Evolutionary conservation across 2,329 filamentous ascomycete species (phyloP).

Genomic region (Phoma sp.): DNA sequence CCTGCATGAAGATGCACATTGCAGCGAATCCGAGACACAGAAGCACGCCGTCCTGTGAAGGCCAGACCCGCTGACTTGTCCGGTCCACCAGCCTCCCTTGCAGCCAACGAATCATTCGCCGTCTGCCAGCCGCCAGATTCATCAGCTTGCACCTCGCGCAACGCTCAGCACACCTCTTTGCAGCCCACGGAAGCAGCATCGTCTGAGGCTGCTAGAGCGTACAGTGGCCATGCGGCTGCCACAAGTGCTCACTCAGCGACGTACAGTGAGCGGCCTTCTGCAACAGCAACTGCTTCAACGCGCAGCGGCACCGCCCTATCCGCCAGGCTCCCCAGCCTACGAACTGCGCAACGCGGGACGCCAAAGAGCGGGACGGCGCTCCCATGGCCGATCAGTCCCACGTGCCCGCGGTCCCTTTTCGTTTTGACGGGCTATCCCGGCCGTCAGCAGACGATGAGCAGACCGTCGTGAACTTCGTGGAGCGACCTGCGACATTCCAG

Average conservation of each 20-base stretch:
- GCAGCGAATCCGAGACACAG: slow-evolving; percentile 26
- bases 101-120: slow-evolving; percentile 21
- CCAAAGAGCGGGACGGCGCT: slow-evolving; percentile 20
- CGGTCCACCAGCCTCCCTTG: slow-evolving; percentile 18
- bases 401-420: slow-evolving; percentile 22
- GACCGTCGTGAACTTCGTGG: slow-evolving; percentile 13
- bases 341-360: slow-evolving; percentile 15
- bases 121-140: slow-evolving; percentile 16
- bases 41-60: slow-evolving; percentile 21
- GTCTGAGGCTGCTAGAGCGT: slow-evolving; percentile 20
- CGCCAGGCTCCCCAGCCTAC: slow-evolving; percentile 20
- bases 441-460: slow-evolving; percentile 21
- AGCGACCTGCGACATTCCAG: not conserved
- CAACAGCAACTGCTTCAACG: slow-evolving; percentile 17
- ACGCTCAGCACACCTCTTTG: slow-evolving; percentile 23
- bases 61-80: slow-evolving; percentile 28
- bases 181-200: slow-evolving; percentile 7
- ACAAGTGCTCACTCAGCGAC: slow-evolving; percentile 22
- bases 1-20: slow-evolving; percentile 13
- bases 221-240: slow-evolving; percentile 8
- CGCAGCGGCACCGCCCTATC: slow-evolving; percentile 19
- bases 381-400: slow-evolving; percentile 27
- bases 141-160: slow-evolving; percentile 26
- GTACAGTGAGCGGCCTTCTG: slow-evolving; percentile 7
- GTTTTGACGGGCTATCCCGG: slow-evolving; percentile 20